Percentiles rank a stretch among this genome's conserved stretches.
phyloP scores from a whole-genome alignment of 352 stramenopile species.

The Thraustochytrium striatum region DNA sequence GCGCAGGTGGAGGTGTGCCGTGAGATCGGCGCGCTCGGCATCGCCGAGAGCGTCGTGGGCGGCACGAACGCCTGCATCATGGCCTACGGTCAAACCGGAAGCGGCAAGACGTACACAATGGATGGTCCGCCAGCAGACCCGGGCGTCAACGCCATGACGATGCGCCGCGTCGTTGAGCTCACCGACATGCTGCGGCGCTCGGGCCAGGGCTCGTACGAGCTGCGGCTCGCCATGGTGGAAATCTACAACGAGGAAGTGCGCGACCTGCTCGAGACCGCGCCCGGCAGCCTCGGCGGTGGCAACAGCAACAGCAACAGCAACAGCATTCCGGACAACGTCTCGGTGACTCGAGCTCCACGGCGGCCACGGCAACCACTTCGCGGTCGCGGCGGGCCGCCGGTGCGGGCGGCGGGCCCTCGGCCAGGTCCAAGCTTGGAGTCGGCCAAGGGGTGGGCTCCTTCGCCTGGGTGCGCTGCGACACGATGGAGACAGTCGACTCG shows the following conservation, averaged over 20 bases:
- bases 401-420: neutral
- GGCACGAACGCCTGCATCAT: slow-evolving; percentile 82
- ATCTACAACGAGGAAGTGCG: slow-evolving; percentile 73
- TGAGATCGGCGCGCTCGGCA: slow-evolving; percentile 60
- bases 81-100: slow-evolving; percentile 79
- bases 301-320: neutral
- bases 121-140: slow-evolving; percentile 63
- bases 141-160: slow-evolving; percentile 7
- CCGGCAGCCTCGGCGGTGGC: neutral
- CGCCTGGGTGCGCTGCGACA: slow-evolving; percentile 8
- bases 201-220: slow-evolving; percentile 13
- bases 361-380: neutral
- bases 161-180: slow-evolving; percentile 39
- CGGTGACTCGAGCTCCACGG: neutral
- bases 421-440: neutral
- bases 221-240: slow-evolving; percentile 57
- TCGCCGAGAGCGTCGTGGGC: slow-evolving; percentile 64
- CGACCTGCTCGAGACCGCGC: slow-evolving; percentile 60
- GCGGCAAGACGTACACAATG: slow-evolving; percentile 86
- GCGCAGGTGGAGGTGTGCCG: slow-evolving; percentile 72
- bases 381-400: neutral
- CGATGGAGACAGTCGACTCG: neutral
- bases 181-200: slow-evolving; percentile 26
- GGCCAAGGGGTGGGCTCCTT: neutral
- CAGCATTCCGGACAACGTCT: neutral